Conservation (phyloP, 495 filamentous ascomycete genomes). For the Friedmanniomyces endolithicus region DNA sequence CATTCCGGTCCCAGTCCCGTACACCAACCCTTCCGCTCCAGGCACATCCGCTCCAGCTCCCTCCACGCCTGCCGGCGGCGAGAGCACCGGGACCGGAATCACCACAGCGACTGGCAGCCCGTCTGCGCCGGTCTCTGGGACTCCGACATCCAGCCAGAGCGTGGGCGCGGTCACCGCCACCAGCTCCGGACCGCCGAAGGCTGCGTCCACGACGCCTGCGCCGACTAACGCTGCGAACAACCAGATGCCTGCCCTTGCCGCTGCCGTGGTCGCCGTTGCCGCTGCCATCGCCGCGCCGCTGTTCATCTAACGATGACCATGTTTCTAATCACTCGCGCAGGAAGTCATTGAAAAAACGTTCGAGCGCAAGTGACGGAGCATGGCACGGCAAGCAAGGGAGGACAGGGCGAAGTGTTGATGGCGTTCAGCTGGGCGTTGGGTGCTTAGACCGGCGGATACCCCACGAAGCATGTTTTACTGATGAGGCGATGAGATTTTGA, state of each 20-base stretch:
- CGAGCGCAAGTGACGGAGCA: neutral
- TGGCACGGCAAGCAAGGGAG: neutral
- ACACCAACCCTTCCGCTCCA: neutral
- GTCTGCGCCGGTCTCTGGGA: neutral
- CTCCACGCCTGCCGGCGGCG: neutral
- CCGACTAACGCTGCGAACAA: constrained; percentile 2
- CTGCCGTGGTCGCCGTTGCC: neutral
- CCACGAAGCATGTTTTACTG: neutral
- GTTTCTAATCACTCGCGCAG: neutral
- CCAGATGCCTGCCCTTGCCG: neutral
- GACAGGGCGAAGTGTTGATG: neutral
- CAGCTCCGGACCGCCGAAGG: neutral
- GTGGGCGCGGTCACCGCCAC: neutral
- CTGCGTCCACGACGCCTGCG: constrained; percentile 1
- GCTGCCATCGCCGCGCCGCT: constrained; percentile 1
- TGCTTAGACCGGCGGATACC: neutral
- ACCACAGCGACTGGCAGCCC: neutral
- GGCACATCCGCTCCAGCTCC: neutral
- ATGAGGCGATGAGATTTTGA: neutral
- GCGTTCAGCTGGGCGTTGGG: neutral
- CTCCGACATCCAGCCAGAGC: neutral
- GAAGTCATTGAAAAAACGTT: neutral
- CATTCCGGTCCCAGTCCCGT: neutral
- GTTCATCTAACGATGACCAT: constrained; percentile 1
- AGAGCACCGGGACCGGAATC: neutral